phyloP scores from a whole-genome alignment of 106 monocot genomes.

The Allium cepa region DNA sequence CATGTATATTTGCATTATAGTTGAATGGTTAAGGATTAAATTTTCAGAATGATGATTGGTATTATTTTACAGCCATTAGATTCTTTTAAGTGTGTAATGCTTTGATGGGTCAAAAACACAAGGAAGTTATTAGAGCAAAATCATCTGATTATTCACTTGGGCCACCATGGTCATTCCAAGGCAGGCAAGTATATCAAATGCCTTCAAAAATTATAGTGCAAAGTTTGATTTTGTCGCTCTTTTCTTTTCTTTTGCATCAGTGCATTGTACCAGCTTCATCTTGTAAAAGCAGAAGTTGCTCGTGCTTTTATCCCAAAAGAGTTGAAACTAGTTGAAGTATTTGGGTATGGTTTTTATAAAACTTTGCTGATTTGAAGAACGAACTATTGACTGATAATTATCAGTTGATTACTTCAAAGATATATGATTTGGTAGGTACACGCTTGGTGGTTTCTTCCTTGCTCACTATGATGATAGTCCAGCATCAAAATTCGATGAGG shows the following conservation, averaged over 20 bases:
- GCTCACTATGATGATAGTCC: conserved; percentile 90
- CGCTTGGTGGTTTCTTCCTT: conserved; percentile 87
- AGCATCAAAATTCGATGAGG: conserved; percentile 91
- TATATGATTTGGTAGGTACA: conserved; percentile 41
- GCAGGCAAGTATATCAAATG: too few species aligned
- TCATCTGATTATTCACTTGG: too few species aligned
- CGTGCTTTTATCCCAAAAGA: conserved; percentile 74
- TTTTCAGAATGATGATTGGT: too few species aligned
- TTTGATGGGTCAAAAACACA: too few species aligned
- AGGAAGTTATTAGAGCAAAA: too few species aligned
- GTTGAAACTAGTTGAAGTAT: conserved; percentile 81
- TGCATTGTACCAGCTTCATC: conserved; percentile 91
- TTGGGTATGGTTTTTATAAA: conserved; percentile 46
- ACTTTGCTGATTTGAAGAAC: neutral
- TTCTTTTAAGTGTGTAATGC: too few species aligned
- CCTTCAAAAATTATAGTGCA: too few species aligned
- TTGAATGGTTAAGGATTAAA: too few species aligned
- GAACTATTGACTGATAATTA: neutral
- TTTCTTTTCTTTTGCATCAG: conserved; percentile 12
- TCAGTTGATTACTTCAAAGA: neutral
- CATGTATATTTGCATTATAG: too few species aligned
- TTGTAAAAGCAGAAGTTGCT: conserved; percentile 72
- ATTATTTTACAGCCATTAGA: too few species aligned
- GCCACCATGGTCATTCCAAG: too few species aligned
- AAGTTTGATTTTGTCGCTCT: too few species aligned